Conservation (phyloP, 257 asterid species). For the Solanum megistacrolobum region DNA sequence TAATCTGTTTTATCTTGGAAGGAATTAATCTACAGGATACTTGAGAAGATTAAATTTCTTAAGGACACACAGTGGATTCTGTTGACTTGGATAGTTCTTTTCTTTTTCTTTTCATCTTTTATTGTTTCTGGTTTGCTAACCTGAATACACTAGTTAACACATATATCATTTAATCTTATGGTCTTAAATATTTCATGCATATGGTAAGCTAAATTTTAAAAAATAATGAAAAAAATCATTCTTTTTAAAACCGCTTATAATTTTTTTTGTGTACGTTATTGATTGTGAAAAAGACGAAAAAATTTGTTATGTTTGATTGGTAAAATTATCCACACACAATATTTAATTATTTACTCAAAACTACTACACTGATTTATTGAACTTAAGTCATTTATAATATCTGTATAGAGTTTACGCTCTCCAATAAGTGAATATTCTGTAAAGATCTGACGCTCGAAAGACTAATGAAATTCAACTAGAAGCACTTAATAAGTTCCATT, state of each 20-base stretch:
- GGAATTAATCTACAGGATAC: too few species aligned
- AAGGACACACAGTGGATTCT: neutral
- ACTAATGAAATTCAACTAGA: neutral
- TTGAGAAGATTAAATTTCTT: neutral
- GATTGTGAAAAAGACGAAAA: neutral
- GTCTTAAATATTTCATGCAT: neutral
- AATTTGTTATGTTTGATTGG: neutral
- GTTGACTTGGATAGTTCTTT: too few species aligned
- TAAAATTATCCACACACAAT: neutral
- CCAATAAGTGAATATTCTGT: neutral
- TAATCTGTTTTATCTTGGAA: neutral
- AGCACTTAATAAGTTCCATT: neutral
- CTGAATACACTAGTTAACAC: neutral
- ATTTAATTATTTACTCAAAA: neutral
- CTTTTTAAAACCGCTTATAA: neutral
- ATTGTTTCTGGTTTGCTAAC: too few species aligned
- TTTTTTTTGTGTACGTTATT: too few species aligned
- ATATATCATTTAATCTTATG: too few species aligned
- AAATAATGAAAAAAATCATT: too few species aligned
- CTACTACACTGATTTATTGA: neutral
- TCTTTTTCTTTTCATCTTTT: too few species aligned
- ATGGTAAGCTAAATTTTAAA: too few species aligned
- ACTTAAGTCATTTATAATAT: neutral
- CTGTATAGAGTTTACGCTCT: neutral
- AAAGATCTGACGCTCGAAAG: neutral